Conservation (phyloP, 306 rosid species). For the Lagenaria siceraria region DNA sequence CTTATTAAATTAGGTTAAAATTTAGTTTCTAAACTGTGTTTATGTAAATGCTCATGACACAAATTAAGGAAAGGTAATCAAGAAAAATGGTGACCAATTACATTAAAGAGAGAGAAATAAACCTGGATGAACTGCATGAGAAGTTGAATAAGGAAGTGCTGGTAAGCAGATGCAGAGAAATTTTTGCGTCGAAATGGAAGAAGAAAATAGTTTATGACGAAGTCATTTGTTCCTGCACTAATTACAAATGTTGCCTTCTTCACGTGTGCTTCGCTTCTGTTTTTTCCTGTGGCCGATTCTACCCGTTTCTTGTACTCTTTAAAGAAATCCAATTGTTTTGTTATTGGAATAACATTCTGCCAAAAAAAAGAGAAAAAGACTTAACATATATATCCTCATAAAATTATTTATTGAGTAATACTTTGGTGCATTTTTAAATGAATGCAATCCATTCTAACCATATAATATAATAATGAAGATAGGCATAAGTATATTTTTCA, state of each 20-base stretch:
- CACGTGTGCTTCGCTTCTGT: conserved; percentile 29
- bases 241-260: conserved; percentile 35
- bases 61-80: too few species aligned
- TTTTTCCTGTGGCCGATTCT: conserved; percentile 27
- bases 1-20: too few species aligned
- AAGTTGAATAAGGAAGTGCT: conserved; percentile 39
- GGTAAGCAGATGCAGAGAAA: conserved; percentile 25
- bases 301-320: conserved; percentile 37
- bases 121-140: conserved; percentile 43
- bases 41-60: too few species aligned
- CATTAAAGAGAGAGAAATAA: background rate
- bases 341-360: conserved; percentile 50
- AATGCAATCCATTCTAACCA: too few species aligned
- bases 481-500: too few species aligned
- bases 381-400: background rate
- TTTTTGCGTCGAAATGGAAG: conserved; percentile 27
- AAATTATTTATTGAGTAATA: background rate
- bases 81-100: too few species aligned
- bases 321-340: conserved; percentile 43
- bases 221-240: conserved; percentile 81
- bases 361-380: background rate
- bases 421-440: too few species aligned
- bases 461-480: too few species aligned
- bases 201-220: conserved; percentile 46
- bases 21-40: too few species aligned